These are phyloP conservation scores for Usnea hakonensis DNA, from an alignment of 495 filamentous ascomycete genomes.

Conservation along the genomic window DNA sequence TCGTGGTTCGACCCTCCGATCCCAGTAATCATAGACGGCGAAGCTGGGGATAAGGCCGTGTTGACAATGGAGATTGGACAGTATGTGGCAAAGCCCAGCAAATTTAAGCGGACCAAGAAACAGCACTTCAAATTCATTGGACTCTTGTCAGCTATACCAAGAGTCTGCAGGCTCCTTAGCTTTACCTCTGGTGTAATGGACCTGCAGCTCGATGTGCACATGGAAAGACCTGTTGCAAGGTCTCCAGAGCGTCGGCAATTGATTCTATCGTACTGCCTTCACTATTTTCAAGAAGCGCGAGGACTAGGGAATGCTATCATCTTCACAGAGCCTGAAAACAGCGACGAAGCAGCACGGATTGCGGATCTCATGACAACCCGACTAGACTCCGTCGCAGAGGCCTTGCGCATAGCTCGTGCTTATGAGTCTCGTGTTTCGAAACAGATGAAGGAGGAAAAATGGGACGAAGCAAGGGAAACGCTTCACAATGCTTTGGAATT, in stretches of 20 bases:
- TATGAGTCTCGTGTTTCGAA: background rate
- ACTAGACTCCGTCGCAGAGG: background rate
- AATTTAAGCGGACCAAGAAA: background rate
- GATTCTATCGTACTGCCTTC: background rate
- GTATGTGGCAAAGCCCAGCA: background rate
- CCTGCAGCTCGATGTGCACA: background rate
- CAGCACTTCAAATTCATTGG: background rate
- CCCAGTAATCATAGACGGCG: background rate
- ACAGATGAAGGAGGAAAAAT: background rate
- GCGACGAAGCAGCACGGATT: background rate
- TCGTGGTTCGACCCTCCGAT: too few relatives aligned
- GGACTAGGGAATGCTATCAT: background rate
- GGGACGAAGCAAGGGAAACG: background rate
- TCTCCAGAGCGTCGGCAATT: background rate
- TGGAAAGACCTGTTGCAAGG: background rate
- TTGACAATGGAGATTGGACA: background rate
- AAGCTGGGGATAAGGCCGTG: background rate
- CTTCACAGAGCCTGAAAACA: background rate
- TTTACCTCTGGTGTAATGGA: background rate
- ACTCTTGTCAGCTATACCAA: background rate
- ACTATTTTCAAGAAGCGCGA: background rate
- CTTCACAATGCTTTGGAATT: background rate
- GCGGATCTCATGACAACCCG: background rate
- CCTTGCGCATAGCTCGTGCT: background rate
- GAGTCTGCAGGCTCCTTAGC: background rate